Evolutionary conservation across 1,284 basidiomycete genomes (phyloP), one percentile per base, ranked within the genome.

Genomic region (Cerioporus squamosus): DNA sequence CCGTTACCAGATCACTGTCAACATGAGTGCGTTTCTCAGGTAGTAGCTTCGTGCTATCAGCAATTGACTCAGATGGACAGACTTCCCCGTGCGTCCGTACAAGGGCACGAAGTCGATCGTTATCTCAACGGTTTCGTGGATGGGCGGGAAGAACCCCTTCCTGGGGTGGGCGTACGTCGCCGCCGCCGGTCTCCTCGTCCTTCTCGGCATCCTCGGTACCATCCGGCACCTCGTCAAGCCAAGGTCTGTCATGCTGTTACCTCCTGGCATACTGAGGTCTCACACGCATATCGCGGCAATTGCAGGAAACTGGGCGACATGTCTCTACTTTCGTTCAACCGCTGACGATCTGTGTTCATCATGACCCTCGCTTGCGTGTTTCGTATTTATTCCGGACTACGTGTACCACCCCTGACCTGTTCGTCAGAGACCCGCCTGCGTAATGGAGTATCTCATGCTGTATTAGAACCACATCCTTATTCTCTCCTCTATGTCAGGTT

Each of bases 101-200:
- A 87, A 88, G 57, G 97, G 97, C 44, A 98, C 96, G 12, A 99
- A 99, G 77, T 95, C 94, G 0, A 84, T 99, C 57, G 95, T 99
- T 29, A 93, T 99, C 65, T 95, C 94, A 48, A 99, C 97, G 0
- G 94, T 97, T 3, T 94, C 95, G 1, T 99, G 97, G 95, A 94
- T 98, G 68, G 97, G 97, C 20, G 97, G 97, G 26, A 95, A 97
- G 77, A 97, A 97, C 69, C 88, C 95, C 1, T 98, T 99, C 87
- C 81, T 99, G 23, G 97, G 97, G 8, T 95, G 95, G 88, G 93
- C 95, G 3, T 99, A 98, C 72, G 91, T 99, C 53, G 95, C 89
- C 18, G 88, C 95, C 0, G 91, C 95, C 1, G 87, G 83, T 10
- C 79, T 98, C 18, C 97, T 97, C 70, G 88, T 98, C 29, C 77